These are phyloP conservation scores for Diddensiella transvaalensis DNA, from an alignment of 805 yeast species.

Conservation along the genomic window DNA sequence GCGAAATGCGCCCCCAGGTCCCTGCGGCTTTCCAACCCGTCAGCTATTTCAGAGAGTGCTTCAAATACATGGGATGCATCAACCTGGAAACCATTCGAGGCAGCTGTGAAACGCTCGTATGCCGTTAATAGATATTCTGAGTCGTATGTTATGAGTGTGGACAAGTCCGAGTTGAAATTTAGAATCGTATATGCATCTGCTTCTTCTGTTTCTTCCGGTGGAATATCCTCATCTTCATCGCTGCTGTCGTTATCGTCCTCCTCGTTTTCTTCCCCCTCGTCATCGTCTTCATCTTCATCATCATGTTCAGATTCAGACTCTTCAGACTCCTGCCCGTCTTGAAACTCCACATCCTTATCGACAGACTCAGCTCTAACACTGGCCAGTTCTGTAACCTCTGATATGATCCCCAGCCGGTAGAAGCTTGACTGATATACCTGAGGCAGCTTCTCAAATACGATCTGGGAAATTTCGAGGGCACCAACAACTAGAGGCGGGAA, in stretches of 20 bases:
- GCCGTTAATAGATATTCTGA: conserved; percentile 8
- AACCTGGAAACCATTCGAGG: conserved; percentile 17
- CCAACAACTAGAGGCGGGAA: conserved; percentile 43
- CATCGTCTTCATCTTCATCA: conserved; percentile 19
- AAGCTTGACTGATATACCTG: conserved; percentile 45
- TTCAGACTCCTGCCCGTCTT: conserved; percentile 4
- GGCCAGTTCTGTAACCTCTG: conserved; percentile 39
- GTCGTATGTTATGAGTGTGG: conserved; percentile 6
- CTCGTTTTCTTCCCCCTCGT: conserved; percentile 31
- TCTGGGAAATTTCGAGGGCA: conserved; percentile 46
- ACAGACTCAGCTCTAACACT: conserved; percentile 18
- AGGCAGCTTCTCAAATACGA: conserved; percentile 44
- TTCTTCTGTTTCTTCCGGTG: conserved; percentile 25
- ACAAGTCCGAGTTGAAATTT: conserved; percentile 14
- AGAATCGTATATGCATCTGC: conserved; percentile 20
- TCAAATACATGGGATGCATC: conserved; percentile 28
- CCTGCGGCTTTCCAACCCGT: conserved; percentile 26
- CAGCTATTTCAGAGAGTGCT: conserved; percentile 21
- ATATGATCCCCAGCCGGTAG: conserved; percentile 69
- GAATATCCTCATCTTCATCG: conserved; percentile 32
- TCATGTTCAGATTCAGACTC: conserved; percentile 8
- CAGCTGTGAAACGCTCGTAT: conserved; percentile 3
- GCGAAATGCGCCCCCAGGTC: conserved; percentile 12
- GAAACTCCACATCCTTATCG: conserved; percentile 16
- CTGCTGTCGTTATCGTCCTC: no score